Evolutionary conservation across 441 rosid genomes (phyloP).

Genomic region (Gossypium gossypioides): DNA sequence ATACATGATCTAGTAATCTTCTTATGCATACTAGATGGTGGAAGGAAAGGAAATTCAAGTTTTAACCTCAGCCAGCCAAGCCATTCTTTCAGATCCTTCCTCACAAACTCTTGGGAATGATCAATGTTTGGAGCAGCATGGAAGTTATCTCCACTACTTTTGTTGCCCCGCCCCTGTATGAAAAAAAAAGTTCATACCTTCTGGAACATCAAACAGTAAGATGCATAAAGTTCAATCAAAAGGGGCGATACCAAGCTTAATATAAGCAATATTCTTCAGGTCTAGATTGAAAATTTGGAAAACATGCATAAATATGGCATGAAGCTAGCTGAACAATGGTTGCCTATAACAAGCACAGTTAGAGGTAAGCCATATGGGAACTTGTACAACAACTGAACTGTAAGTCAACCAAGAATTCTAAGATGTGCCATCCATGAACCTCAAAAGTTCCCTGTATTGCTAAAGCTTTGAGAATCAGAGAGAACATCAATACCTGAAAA

Average conservation of each 20-base stretch:
- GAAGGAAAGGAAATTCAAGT: slow-evolving; percentile 13
- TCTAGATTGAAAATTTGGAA: background rate
- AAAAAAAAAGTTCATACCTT: slow-evolving; percentile 14
- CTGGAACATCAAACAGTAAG: background rate
- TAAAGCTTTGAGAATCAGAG: background rate
- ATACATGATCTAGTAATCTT: background rate
- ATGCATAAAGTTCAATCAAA: background rate
- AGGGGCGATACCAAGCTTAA: background rate
- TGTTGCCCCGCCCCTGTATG: slow-evolving; percentile 86
- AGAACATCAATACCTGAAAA: slow-evolving; percentile 58
- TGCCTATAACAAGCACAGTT: background rate
- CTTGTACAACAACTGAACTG: background rate
- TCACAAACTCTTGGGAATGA: slow-evolving; percentile 91
- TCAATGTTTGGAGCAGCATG: slow-evolving; percentile 99
- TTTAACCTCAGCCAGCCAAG: slow-evolving; percentile 77
- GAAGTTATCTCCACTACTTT: slow-evolving; percentile 92
- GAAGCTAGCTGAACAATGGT: background rate
- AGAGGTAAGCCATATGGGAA: background rate
- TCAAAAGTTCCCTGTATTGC: background rate
- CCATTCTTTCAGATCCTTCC: slow-evolving; percentile 92
- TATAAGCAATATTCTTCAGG: slow-evolving; percentile 4
- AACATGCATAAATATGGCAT: background rate
- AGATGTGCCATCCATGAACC: background rate
- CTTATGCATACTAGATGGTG: background rate
- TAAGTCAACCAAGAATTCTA: background rate